Evolutionary conservation across 139 green algal species (phyloP), one percentile per base, ranked within the genome.

Genomic region (Chlorella sp.): DNA sequence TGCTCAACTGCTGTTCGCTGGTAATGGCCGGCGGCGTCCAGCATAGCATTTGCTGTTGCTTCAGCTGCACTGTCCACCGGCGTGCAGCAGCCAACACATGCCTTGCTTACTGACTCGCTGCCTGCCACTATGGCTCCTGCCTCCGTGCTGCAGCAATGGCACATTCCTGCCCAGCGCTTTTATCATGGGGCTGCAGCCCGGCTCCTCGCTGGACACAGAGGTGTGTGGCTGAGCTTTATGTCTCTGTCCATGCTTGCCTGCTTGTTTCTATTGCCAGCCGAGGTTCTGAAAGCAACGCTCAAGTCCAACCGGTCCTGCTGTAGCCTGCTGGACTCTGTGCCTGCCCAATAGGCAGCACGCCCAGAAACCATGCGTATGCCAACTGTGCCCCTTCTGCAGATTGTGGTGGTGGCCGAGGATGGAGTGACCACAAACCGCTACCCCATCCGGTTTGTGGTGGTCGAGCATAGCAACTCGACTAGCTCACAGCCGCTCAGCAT

Each of bases 351-450:
- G n/a, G n/a, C n/a, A n/a, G n/a, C n/a, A n/a, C n/a, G n/a, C n/a
- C n/a, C n/a, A n/a, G n/a, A n/a, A 76, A 22, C 22, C 40, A 16
- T 54, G 1, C 22, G 3, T 22, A 5, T 2, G 20, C 24, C 24
- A 22, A 24, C 40, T 6, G 11, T 44, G 62, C 65, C 20, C 5
- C n/a, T 7, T 26, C 3, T 83, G 67, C 60, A 89, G 75, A 82
- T 92, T 41, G 87, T 93, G 34, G 87, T 93, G 28, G 56, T 93
- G n/a, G 90, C 89, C 0, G 89, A 93, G 67, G 90, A 93, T 43
- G 88, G 85, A 1, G 88, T 92, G n/a, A 93, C 90, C 0, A 91
- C 90, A 6, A 43, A 68, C 4, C 78, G 84, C 48, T 93, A 93
- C 77, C 86, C 82, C 22, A 58, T 92, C 8, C 24, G 58, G 60